Evolutionary conservation across 441 rosid genomes (phyloP), one percentile per base, ranked within the genome.

Genomic region (Euphorbia corollata): DNA sequence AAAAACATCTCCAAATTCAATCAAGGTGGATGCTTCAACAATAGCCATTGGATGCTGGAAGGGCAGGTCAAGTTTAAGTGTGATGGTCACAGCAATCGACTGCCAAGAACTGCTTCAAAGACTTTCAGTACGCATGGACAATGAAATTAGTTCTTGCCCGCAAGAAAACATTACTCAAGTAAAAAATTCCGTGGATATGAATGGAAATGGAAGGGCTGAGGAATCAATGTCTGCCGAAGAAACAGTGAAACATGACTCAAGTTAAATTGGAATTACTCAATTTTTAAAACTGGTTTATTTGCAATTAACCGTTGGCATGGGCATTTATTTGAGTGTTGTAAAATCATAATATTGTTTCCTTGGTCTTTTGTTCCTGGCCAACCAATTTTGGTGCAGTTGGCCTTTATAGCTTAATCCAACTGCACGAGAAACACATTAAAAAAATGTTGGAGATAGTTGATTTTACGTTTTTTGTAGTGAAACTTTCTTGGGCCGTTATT

Each of bases 41-140:
- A 77, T 87, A 65, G 97, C 96, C 78, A 91, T 94, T 22, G 92
- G 90, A 41, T 91, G 99, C 83, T 88, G 98, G 99, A 91, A 79
- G 79, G 98, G 99, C 2, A 81, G 81, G 71, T 80, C 80, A 56
- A 86, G 87, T 73, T 79, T 89, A 80, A 87, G 84, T 63, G 97
- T 88, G 74, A 86, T 94, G 99, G 92, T 85, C 58, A 81, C 97
- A n/a, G 85, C 88, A 59, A 74, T 82, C 0, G 99, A 94, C 74
- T 89, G 94, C 79, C 91, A 89, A 71, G 98, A 91, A 77, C 78
- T 91, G 74, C 76, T 88, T 15, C 86, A 86, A 76, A 90, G 97
- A 73, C 86, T 94, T 70, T 57, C 73, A 32, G 73, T 39, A 10
- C 78, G 81, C 12, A 63, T 68, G 73, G 86, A 71, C 19, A 62